Base-by-base conservation (phyloP, 1,139 yeast species). In the Saccharomyces pastorianus region DNA sequence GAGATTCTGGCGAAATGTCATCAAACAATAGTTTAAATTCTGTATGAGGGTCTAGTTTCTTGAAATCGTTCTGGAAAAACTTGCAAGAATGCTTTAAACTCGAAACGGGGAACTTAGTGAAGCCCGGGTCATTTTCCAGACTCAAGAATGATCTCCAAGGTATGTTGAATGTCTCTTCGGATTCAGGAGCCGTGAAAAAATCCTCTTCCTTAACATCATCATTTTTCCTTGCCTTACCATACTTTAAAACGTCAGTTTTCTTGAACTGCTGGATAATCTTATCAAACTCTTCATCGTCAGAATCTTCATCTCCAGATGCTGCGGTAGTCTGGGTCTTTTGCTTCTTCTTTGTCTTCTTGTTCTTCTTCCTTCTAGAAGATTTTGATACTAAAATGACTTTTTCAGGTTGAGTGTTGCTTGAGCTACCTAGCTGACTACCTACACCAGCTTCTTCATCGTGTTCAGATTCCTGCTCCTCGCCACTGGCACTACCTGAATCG, bases 1-100 rank as follows among this genome's bases (percentile, higher is more conserved):
- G 75, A 0, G 87, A 82, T 48, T 84, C 86, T 11, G 79, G 68
- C 0, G 93, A 84, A 11, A 87, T 71, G 59, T 84, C 83, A 6
- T 95, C 96, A 71, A 89, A 88, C 50, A 89, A 71, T 56, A 78
- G 76, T 53, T 81, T 79, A 66, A 87, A 84, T 65, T 89, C 97
- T 50, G 81, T 80, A 63, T 88, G 96, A 2, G 95, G 88, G 66
- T 89, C 95, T 48, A 89, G 74, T 57, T 83, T 80, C 55, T 78
- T 80, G 3, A 77, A 68, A 48, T 80, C 75, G 6, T 11, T 76
- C 26, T 56, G 73, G 34, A 83, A 71, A 47, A 79, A 68, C 6
- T 73, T 71, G 44, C 74, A 57, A 31, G 76, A 72, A 52, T 66
- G 66, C 53, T 65, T 71, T 54, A 78, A 72, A 63, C 78, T 71